Evolutionary conservation across 2,329 filamentous ascomycete genomes (phyloP).

Genomic region (Escovopsis sp.): DNA sequence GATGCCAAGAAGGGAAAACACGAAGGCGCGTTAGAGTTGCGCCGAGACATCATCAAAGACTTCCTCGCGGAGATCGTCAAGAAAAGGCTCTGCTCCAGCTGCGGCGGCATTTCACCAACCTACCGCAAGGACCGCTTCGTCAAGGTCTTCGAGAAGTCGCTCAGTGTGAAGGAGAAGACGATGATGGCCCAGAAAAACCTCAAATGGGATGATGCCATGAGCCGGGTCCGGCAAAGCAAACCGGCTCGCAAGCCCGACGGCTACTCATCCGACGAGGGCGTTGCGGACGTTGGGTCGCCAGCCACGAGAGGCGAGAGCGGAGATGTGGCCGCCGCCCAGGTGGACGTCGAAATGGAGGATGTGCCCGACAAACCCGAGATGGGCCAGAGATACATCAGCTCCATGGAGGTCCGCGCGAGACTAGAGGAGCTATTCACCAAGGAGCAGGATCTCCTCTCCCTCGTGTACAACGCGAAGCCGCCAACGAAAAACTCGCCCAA

Average conservation of each 20-base stretch:
- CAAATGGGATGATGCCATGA: slow-evolving; percentile 54
- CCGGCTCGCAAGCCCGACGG: slow-evolving; percentile 26
- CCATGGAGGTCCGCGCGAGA: slow-evolving; percentile 68
- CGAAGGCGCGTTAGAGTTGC: slow-evolving; percentile 64
- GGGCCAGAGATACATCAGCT: slow-evolving; percentile 60
- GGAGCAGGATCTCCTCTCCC: slow-evolving; percentile 65
- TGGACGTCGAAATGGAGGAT: slow-evolving; percentile 21
- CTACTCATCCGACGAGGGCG: slow-evolving; percentile 48
- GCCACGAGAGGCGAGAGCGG: slow-evolving; percentile 28
- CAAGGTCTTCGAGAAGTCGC: slow-evolving; percentile 81
- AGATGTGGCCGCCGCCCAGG: slow-evolving; percentile 26
- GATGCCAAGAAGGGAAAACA: slow-evolving; percentile 54
- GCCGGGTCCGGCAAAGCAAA: slow-evolving; percentile 21
- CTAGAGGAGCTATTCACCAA: slow-evolving; percentile 70
- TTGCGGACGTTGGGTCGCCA: slow-evolving; percentile 47
- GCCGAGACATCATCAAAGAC: slow-evolving; percentile 61
- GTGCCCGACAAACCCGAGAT: slow-evolving; percentile 10
- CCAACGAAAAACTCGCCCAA: slow-evolving; percentile 36
- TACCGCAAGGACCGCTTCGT: slow-evolving; percentile 84
- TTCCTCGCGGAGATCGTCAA: slow-evolving; percentile 62
- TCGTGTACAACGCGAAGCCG: slow-evolving; percentile 73
- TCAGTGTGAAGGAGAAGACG: slow-evolving; percentile 58
- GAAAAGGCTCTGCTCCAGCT: slow-evolving; percentile 52
- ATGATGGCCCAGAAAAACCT: slow-evolving; percentile 59
- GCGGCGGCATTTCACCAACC: slow-evolving; percentile 56